Conservation (phyloP, 2,329 filamentous ascomycete species). For the Pestalotiopsis sp. region DNA sequence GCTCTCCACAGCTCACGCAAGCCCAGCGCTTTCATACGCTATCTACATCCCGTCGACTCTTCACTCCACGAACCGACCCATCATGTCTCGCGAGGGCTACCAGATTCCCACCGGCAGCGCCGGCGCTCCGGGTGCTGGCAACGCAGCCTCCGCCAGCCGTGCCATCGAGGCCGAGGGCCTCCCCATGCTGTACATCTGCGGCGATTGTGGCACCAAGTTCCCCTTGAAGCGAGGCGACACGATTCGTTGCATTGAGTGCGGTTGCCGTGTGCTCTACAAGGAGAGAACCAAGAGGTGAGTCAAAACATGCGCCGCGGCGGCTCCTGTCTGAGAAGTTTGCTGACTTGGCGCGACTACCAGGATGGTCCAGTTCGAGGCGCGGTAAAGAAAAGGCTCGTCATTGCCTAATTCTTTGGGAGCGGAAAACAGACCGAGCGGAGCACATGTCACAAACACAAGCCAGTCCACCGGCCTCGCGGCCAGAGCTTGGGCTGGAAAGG, state of each 20-base stretch:
- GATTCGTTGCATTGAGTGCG: slow-evolving; percentile 89
- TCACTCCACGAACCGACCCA: neutral
- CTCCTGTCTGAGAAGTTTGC: neutral
- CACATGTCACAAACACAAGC: too few relatives aligned
- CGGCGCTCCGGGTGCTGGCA: slow-evolving; percentile 45
- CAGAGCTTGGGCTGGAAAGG: neutral
- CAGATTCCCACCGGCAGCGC: slow-evolving; percentile 64
- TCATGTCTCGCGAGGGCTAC: slow-evolving; percentile 76
- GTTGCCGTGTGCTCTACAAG: slow-evolving; percentile 95
- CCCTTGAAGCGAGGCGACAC: slow-evolving; percentile 76
- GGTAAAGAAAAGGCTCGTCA: slow-evolving; percentile 51
- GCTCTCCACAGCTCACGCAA: neutral
- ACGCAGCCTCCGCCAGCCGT: slow-evolving; percentile 40
- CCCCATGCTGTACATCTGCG: slow-evolving; percentile 73
- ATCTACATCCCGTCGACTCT: neutral
- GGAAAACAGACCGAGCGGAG: neutral
- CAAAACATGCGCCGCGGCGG: neutral
- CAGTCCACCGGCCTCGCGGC: neutral
- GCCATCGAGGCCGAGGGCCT: slow-evolving; percentile 51
- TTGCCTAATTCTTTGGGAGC: neutral
- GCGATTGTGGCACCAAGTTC: slow-evolving; percentile 82
- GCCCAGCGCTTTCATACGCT: neutral
- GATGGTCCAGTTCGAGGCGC: slow-evolving; percentile 98
- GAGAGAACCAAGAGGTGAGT: slow-evolving; percentile 93
- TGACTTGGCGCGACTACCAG: slow-evolving; percentile 46